Base-by-base conservation (phyloP, 1,284 basidiomycete species). In the Austropuccinia psidii region DNA sequence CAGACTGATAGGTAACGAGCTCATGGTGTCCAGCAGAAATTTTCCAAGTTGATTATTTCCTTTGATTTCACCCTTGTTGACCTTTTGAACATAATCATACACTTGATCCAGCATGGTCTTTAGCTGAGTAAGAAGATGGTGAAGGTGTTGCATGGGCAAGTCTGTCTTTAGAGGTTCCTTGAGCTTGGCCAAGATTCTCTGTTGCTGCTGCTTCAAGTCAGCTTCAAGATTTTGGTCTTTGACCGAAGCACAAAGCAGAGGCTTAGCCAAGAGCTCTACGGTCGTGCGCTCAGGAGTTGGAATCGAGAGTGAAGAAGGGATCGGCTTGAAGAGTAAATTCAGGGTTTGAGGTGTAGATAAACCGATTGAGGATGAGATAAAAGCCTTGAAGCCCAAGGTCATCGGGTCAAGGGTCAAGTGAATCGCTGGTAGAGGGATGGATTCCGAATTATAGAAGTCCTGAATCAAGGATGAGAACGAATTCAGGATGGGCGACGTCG, bases 381-480 rank as follows among this genome's bases (percentile, higher is more conserved):
- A 97, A 62, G 91, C 91, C 80, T 90, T 90, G 31, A 97, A 89
- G 64, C 91, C 89, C 31, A 92, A 86, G 74, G 88, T 86, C 74
- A 87, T 83, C 15, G 94, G 95, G 82, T 96, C 93, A 55, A 99
- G 84, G 13, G 93, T 90, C 66, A 99, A 84, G 82, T 98, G 95
- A 54, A 99, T 87, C 4, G 96, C 93, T 74, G 90, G 90, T 81
- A 90, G 87, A 4, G 92, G 90, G 0, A 87, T 84, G 2, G 91
- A 93, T 83, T 98, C 93, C 85, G 90, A 87, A 47, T 91, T 88
- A 83, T 96, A 98, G 83, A 97, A 97, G 83, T 97, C 94, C 85
- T 98, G 96, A 79, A 99, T 96, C 76, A 99, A 86, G 24, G 96
- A 93, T 54, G 93, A 95, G 84, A 95, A 95, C 17, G 91, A 91